Conservation (phyloP, 352 stramenopile species). For the Phytopythium aichiense region DNA sequence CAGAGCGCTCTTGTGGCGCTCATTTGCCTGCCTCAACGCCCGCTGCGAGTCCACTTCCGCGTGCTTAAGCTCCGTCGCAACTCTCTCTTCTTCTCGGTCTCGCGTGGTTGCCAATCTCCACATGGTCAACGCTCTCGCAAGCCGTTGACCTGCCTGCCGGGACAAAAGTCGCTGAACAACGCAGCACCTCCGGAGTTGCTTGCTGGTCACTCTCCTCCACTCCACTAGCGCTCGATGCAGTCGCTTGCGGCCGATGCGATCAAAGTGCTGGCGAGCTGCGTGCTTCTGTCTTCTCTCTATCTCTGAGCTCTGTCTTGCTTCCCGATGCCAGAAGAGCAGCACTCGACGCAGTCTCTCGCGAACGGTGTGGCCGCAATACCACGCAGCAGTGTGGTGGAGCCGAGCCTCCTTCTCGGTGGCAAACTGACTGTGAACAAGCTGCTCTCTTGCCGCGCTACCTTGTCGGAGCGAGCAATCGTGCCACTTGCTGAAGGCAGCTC, state of each 20-base stretch:
- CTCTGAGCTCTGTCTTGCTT: background rate
- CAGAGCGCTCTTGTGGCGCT: slow-evolving; percentile 10
- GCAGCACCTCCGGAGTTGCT: background rate
- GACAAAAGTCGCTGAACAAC: background rate
- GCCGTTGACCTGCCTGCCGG: background rate
- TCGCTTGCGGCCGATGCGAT: background rate
- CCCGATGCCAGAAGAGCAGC: background rate
- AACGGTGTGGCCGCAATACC: background rate
- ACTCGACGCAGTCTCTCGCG: background rate
- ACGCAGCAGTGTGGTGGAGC: background rate
- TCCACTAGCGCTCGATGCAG: background rate
- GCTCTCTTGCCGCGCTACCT: background rate
- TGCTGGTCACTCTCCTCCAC: background rate
- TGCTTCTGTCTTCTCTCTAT: background rate
- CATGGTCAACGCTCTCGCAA: background rate
- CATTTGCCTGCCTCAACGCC: slow-evolving; percentile 8
- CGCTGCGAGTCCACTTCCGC: background rate
- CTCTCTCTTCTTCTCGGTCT: background rate
- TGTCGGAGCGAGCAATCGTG: background rate
- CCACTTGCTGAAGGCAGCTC: slow-evolving; percentile 18
- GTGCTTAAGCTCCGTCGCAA: background rate
- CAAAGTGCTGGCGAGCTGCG: slow-evolving; percentile 1
- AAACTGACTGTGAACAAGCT: background rate
- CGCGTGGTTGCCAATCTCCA: background rate
- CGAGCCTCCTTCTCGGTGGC: background rate